A percentile compares a stretch with the other conserved stretches of the same genome.
phyloP scores from a whole-genome alignment of 805 yeast species.

The Dipodascopsis tothii region DNA sequence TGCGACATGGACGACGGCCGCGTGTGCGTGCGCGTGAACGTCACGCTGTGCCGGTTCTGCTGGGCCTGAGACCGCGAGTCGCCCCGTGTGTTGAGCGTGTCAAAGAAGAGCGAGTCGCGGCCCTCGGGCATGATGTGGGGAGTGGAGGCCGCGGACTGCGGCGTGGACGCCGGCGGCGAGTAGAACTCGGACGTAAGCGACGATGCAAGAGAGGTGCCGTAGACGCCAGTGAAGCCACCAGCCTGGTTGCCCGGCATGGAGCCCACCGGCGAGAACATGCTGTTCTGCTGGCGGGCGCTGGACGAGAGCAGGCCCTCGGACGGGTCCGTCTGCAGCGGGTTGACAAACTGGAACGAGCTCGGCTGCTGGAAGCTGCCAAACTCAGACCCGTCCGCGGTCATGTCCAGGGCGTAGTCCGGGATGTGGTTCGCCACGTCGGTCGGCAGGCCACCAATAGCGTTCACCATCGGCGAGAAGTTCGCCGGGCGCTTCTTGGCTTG shows the following conservation, averaged over 20 bases:
- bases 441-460: constrained; percentile 6
- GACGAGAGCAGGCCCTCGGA: not conserved
- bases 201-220: constrained; percentile 17
- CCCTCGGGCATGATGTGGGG: constrained; percentile 23
- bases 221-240: constrained; percentile 3
- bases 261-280: constrained; percentile 21
- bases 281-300: not conserved
- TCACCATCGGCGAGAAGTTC: constrained; percentile 23
- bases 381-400: not conserved
- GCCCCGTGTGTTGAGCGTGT: constrained; percentile 12
- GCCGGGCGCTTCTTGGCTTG: constrained; percentile 24
- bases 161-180: constrained; percentile 25
- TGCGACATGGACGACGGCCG: not conserved
- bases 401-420: constrained; percentile 19
- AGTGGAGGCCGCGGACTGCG: constrained; percentile 23
- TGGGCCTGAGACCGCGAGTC: not conserved
- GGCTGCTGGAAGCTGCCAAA: not conserved
- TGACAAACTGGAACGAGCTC: not conserved
- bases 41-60: not conserved
- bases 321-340: not conserved
- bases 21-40: not conserved
- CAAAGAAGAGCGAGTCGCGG: constrained; percentile 25
- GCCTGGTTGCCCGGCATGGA: constrained; percentile 9
- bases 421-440: constrained; percentile 32
- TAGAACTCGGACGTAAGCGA: constrained; percentile 23